Percentiles rank a stretch among this genome's conserved stretches.
phyloP scores from a whole-genome alignment of 2,329 filamentous ascomycete species.

The Epichloe scottii region DNA sequence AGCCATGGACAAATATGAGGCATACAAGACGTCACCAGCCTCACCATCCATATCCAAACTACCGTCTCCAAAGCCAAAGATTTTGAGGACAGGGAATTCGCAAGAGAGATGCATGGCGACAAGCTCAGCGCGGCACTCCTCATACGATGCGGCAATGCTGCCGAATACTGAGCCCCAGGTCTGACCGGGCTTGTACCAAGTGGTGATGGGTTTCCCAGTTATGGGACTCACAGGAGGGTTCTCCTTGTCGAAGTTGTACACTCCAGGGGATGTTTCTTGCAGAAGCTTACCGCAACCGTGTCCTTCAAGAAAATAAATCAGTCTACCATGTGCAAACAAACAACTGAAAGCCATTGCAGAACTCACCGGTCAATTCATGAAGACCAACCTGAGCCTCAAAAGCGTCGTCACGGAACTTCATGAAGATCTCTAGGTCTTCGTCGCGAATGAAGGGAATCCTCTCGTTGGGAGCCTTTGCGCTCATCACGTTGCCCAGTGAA shows the following conservation, averaged over 20 bases:
- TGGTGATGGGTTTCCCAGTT: slow-evolving; percentile 59
- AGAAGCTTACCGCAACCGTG: slow-evolving; percentile 91
- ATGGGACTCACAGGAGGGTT: slow-evolving; percentile 75
- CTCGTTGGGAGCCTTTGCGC: slow-evolving; percentile 84
- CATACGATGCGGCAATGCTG: slow-evolving; percentile 74
- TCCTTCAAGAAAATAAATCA: slow-evolving; percentile 28
- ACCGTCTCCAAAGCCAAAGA: slow-evolving; percentile 84
- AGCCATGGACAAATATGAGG: slow-evolving; percentile 86
- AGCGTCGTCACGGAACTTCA: slow-evolving; percentile 70
- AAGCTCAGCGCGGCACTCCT: slow-evolving; percentile 89
- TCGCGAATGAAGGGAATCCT: slow-evolving; percentile 81
- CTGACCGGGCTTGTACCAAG: slow-evolving; percentile 89
- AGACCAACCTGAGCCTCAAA: slow-evolving; percentile 96
- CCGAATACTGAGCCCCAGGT: slow-evolving; percentile 93
- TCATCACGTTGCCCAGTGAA: slow-evolving; percentile 83
- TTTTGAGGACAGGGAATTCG: slow-evolving; percentile 77
- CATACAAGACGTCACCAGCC: slow-evolving; percentile 79
- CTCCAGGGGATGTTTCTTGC: slow-evolving; percentile 71
- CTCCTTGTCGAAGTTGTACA: slow-evolving; percentile 77
- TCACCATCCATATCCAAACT: slow-evolving; percentile 56
- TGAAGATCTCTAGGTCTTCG: slow-evolving; percentile 64
- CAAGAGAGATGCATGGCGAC: slow-evolving; percentile 86
- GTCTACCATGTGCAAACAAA: background rate
- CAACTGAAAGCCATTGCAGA: background rate
- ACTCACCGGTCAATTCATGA: slow-evolving; percentile 59